Base-by-base conservation (phyloP, 2,329 filamentous ascomycete genomes). In the Leptographium wingfieldii region DNA sequence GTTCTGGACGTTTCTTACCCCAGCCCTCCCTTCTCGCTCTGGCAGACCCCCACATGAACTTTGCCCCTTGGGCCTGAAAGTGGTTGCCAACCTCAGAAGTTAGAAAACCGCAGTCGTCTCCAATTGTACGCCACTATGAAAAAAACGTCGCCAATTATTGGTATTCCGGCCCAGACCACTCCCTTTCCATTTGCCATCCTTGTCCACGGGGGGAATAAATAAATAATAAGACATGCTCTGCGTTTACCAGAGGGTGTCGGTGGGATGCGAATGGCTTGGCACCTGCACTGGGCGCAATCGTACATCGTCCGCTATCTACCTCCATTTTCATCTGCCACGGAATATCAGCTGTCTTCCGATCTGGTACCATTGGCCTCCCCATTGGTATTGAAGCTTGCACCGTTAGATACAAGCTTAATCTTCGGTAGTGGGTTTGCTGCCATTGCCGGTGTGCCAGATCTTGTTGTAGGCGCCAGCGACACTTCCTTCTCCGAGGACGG, bases 381-480 rank as follows among this genome's bases (percentile, higher is more conserved):
- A n/a, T 62, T 61, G 11, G 59, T 51, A 19, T 27, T 29, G 38
- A 51, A 35, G 49, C 56, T 60, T 27, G 57, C 58, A 4, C 63
- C 62, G 46, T 66, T 67, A 0, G 66, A 66, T 11, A 67, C 64
- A 4, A 67, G 62, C 62, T 66, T 67, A 58, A 67, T 67, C 61
- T 65, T 67, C 16, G 64, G 63, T 27, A 63, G 59, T 16, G 61
- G 59, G 10, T 58, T 61, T 7, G 60, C 25, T 14, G 60, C 29
- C 16, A 63, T 60, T 29, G 65, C 63, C 19, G 65, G 65, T 14
- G 65, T 67, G 57, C 62, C 69, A 1, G 71, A 70, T 12, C 53
- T 69, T 12, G 64, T 74, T 9, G 66, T 73, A 38, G 74, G 73
- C 22, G 72, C 73, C 1, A 72, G 71, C n/a, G 76, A 75, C 60